These are phyloP conservation scores for Teratosphaeria zuluensis DNA, from an alignment of 2,329 filamentous ascomycete genomes.

Conservation along the genomic window DNA sequence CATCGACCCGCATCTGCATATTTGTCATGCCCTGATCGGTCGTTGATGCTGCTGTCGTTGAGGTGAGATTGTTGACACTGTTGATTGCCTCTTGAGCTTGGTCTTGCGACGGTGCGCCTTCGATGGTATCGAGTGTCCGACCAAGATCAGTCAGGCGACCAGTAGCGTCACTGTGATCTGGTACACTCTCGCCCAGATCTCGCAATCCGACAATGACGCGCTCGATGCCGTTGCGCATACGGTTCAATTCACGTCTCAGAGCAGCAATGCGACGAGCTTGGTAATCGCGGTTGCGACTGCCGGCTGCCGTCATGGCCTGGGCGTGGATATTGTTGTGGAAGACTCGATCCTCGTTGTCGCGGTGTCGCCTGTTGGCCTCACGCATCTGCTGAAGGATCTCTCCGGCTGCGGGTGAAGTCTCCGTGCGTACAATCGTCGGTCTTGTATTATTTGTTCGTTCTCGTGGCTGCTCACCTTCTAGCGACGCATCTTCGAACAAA, in stretches of 20 bases:
- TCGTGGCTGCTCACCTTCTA: slow-evolving; percentile 12
- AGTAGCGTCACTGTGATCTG: slow-evolving; percentile 23
- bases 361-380: not conserved
- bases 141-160: slow-evolving; percentile 20
- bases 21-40: slow-evolving; percentile 15
- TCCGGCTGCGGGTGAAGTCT: not conserved
- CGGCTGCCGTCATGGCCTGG: slow-evolving; percentile 18
- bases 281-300: slow-evolving; percentile 25
- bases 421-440: not conserved
- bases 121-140: slow-evolving; percentile 21
- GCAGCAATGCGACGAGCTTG: slow-evolving; percentile 27
- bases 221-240: slow-evolving; percentile 30
- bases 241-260: slow-evolving; percentile 26
- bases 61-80: slow-evolving; percentile 13
- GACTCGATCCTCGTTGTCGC: not conserved
- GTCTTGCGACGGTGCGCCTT: slow-evolving; percentile 11
- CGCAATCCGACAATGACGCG: slow-evolving; percentile 27
- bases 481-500: slow-evolving; percentile 22
- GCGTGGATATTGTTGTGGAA: slow-evolving; percentile 13
- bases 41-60: slow-evolving; percentile 6
- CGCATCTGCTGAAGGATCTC: not conserved
- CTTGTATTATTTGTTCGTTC: not conserved
- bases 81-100: slow-evolving; percentile 14
- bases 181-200: slow-evolving; percentile 27
- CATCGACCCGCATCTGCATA: slow-evolving; percentile 22